Percentiles rank a stretch among this genome's conserved stretches.
Conservation (phyloP, 345 rosid species). For the Schrenkiella parvula region DNA sequence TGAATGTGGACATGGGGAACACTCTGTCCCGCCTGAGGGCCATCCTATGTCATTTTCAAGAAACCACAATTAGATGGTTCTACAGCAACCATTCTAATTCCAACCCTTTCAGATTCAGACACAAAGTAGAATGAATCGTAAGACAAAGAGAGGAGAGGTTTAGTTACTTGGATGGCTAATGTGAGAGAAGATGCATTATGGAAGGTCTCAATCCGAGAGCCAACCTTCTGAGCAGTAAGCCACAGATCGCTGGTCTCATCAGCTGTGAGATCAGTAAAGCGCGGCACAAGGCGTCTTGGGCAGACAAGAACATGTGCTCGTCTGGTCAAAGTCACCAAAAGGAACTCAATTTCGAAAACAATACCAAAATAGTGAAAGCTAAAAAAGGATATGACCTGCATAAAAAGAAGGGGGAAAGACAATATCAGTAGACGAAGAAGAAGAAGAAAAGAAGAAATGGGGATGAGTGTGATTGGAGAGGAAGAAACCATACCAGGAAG, state of each 20-base stretch:
- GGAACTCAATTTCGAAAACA: not conserved
- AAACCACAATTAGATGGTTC: not conserved
- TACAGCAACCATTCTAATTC: not conserved
- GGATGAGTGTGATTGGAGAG: not conserved
- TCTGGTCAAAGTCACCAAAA: slow-evolving; percentile 51
- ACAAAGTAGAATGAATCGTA: not conserved
- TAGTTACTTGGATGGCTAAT: slow-evolving; percentile 65
- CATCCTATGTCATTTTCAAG: slow-evolving; percentile 50
- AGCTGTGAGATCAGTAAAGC: slow-evolving; percentile 79
- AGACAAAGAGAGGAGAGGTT: not conserved
- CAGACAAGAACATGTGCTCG: slow-evolving; percentile 78
- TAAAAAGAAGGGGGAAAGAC: not conserved
- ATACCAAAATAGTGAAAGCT: not conserved
- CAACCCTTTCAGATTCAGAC: not conserved
- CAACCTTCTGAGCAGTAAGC: slow-evolving; percentile 75
- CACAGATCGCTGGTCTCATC: slow-evolving; percentile 81
- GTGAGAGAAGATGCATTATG: slow-evolving; percentile 82
- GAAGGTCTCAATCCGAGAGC: slow-evolving; percentile 61
- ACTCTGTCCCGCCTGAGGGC: slow-evolving; percentile 90
- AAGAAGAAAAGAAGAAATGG: not conserved
- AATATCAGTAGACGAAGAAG: not conserved
- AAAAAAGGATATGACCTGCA: slow-evolving; percentile 99
- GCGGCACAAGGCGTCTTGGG: slow-evolving; percentile 80
- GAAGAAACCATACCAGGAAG: slow-evolving; percentile 50
- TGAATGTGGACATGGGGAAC: slow-evolving; percentile 95